Evolutionary conservation across 495 filamentous ascomycete species (phyloP).

Genomic region (Darksidea phi): DNA sequence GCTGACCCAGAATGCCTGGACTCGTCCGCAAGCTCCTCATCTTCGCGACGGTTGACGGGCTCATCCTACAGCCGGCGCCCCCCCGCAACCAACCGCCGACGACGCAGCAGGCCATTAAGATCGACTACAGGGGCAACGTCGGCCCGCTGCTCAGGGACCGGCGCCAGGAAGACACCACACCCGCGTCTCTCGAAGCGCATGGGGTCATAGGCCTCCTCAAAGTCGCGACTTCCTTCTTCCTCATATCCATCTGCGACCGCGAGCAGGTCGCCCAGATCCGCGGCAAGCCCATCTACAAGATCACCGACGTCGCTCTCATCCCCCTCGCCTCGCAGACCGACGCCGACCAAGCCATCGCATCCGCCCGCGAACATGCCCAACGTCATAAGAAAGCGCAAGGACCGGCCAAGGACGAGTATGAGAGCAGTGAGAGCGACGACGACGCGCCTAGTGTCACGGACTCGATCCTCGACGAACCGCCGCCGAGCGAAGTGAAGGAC

Average conservation of each 20-base stretch:
- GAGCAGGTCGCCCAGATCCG: constrained; percentile 85
- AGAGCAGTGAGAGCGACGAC: constrained; percentile 45
- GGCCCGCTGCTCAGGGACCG: constrained; percentile 46
- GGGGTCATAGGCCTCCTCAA: constrained; percentile 79
- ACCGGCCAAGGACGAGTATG: constrained; percentile 34
- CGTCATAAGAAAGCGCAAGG: constrained; percentile 43
- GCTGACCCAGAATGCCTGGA: constrained; percentile 58
- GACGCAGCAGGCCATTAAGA: constrained; percentile 54
- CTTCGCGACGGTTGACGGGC: constrained; percentile 80
- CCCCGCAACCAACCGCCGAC: constrained; percentile 41
- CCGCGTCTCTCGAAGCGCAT: constrained; percentile 65
- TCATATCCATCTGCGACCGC: constrained; percentile 78
- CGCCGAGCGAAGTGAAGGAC: constrained; percentile 19
- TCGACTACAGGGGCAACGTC: constrained; percentile 70
- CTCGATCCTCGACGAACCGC: constrained; percentile 40
- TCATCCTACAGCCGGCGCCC: constrained; percentile 72
- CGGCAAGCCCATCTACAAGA: constrained; percentile 76
- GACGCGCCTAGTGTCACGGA: constrained; percentile 29
- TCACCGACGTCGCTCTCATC: constrained; percentile 83
- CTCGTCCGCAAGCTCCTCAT: constrained; percentile 76
- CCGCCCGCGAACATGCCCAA: constrained; percentile 56
- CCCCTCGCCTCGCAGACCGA: constrained; percentile 74
- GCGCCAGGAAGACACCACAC: constrained; percentile 45
- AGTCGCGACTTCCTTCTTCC: constrained; percentile 59
- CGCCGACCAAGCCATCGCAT: constrained; percentile 65